Evolutionary conservation across 2,329 filamentous ascomycete species (phyloP).

Genomic region (Hypoxylon rubiginosum): DNA sequence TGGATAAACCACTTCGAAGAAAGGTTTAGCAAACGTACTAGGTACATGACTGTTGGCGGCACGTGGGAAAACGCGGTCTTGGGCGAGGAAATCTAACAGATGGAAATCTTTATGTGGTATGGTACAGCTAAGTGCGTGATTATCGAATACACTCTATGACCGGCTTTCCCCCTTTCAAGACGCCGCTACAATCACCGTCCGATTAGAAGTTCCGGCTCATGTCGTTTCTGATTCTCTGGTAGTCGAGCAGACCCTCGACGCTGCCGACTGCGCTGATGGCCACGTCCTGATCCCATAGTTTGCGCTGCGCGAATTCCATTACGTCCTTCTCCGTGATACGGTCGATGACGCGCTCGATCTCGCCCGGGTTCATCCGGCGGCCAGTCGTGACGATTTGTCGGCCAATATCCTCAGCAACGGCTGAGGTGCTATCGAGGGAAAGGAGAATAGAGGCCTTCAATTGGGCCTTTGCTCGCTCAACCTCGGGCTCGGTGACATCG

Average conservation of each 20-base stretch:
- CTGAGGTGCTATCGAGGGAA: constrained; percentile 96
- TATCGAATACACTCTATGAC: constrained; percentile 70
- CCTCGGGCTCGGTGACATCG: constrained; percentile 89
- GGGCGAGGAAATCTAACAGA: constrained; percentile 48
- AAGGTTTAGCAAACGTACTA: not conserved
- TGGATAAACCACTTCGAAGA: not conserved
- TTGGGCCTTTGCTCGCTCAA: constrained; percentile 98
- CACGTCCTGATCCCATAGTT: constrained; percentile 97
- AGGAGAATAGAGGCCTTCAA: constrained; percentile 98
- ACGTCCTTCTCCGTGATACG: constrained; percentile 94
- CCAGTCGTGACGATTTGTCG: constrained; percentile 98
- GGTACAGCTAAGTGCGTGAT: constrained; percentile 67
- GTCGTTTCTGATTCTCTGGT: constrained; percentile 83
- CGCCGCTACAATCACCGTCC: constrained; percentile 43
- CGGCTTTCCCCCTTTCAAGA: constrained; percentile 54
- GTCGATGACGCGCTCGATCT: constrained; percentile 94
- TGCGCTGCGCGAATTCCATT: constrained; percentile 94
- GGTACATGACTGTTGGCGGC: not conserved
- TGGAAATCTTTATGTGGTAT: constrained; percentile 59
- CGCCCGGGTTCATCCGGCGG: constrained; percentile 88
- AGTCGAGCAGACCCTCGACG: constrained; percentile 88
- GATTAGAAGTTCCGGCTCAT: constrained; percentile 83
- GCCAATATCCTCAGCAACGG: constrained; percentile 97
- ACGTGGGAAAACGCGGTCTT: not conserved
- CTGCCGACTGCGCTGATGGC: constrained; percentile 92